These are phyloP conservation scores for Neopestalotiopsis sp. DNA, from an alignment of 2,329 filamentous ascomycete species.

Conservation along the genomic window DNA sequence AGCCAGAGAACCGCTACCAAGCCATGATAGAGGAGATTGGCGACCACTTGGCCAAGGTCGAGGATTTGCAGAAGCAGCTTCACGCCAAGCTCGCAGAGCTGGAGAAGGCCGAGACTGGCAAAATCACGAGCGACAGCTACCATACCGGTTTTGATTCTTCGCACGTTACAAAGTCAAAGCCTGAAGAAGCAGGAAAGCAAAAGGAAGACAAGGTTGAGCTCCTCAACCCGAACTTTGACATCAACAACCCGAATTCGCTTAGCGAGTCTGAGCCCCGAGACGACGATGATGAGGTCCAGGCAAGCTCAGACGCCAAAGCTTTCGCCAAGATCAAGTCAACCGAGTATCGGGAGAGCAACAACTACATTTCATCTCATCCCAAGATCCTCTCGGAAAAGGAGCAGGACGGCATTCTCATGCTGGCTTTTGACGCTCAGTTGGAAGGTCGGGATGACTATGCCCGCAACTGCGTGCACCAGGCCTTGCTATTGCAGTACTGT, in stretches of 20 bases:
- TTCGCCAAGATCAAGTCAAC: conserved; percentile 80
- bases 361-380: conserved; percentile 81
- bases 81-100: conserved; percentile 76
- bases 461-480: conserved; percentile 90
- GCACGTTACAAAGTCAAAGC: conserved; percentile 58
- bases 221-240: conserved; percentile 68
- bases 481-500: conserved; percentile 92
- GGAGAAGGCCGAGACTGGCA: conserved; percentile 81
- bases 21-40: conserved; percentile 81
- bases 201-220: conserved; percentile 68
- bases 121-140: conserved; percentile 92
- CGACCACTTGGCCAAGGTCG: conserved; percentile 78
- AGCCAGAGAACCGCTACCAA: conserved; percentile 69
- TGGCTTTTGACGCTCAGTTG: conserved; percentile 89
- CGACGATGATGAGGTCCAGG: conserved; percentile 76
- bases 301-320: conserved; percentile 76
- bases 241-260: conserved; percentile 34
- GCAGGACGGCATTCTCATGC: conserved; percentile 86
- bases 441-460: conserved; percentile 77
- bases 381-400: conserved; percentile 82
- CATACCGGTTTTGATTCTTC: conserved; percentile 92
- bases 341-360: conserved; percentile 74
- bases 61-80: conserved; percentile 77
- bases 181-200: conserved; percentile 45
- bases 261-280: conserved; percentile 37